Evolutionary conservation across 306 rosid species (phyloP).

Genomic region (Glycine soja): DNA sequence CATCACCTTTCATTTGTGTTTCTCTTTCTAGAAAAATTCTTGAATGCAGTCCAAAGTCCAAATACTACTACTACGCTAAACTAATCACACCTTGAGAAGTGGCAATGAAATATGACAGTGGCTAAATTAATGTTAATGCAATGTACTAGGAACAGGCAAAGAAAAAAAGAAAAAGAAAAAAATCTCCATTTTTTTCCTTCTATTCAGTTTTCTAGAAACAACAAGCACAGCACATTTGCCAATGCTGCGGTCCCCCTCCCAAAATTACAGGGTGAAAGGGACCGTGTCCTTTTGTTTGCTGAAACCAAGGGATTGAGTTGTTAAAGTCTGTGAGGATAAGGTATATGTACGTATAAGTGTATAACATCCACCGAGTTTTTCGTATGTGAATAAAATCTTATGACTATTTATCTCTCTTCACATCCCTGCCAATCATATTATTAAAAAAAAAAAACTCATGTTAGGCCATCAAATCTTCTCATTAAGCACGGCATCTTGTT

Average conservation of each 20-base stretch:
- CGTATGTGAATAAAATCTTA: not conserved
- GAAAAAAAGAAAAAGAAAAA: not conserved
- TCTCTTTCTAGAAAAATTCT: slow-evolving; percentile 20
- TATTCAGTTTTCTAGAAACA: slow-evolving; percentile 3
- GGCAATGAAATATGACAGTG: not conserved
- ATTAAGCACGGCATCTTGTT: too few relatives aligned
- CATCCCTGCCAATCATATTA: not conserved
- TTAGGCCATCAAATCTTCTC: too few relatives aligned
- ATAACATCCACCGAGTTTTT: slow-evolving; percentile 17
- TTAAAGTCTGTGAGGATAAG: slow-evolving; percentile 13
- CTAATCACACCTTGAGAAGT: slow-evolving; percentile 6
- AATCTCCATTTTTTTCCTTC: not conserved
- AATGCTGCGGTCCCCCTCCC: slow-evolving; percentile 14
- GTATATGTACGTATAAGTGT: not conserved
- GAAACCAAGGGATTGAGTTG: not conserved
- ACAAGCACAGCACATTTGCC: slow-evolving; percentile 11
- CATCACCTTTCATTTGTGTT: not conserved
- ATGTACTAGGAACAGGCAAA: not conserved
- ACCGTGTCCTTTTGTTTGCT: slow-evolving; percentile 13
- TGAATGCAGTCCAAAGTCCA: not conserved
- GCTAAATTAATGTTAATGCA: slow-evolving; percentile 13
- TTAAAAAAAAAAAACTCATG: too few relatives aligned
- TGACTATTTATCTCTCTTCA: not conserved
- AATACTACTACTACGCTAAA: not conserved
- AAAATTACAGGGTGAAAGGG: slow-evolving; percentile 24